Evolutionary conservation across 345 rosid species (phyloP).

Genomic region (Aquilaria malaccensis): DNA sequence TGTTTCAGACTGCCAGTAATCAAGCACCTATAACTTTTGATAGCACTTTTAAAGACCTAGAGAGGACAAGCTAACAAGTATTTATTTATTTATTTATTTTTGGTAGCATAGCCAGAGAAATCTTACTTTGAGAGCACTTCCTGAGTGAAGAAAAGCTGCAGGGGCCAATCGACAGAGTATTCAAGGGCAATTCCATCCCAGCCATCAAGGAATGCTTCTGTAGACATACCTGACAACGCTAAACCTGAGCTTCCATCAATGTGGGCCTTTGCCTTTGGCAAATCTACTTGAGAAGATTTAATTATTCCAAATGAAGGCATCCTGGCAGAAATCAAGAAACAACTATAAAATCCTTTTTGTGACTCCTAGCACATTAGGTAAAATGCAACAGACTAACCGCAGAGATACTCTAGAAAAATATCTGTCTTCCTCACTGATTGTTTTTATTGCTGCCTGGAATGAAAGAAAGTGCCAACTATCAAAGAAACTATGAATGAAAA

Average conservation of each 20-base stretch:
- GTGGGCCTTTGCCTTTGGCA: slow-evolving; percentile 43
- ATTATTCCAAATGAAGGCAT: slow-evolving; percentile 85
- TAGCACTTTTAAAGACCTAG: too few relatives aligned
- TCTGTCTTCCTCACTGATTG: slow-evolving; percentile 85
- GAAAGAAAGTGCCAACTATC: slow-evolving; percentile 11
- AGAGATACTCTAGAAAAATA: slow-evolving; percentile 78
- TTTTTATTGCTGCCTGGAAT: slow-evolving; percentile 87
- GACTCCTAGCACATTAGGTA: not conserved
- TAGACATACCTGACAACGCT: slow-evolving; percentile 32
- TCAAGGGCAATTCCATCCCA: slow-evolving; percentile 96
- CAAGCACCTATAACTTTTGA: too few relatives aligned
- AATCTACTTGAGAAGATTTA: slow-evolving; percentile 60
- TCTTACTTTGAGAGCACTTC: slow-evolving; percentile 94
- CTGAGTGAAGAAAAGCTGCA: slow-evolving; percentile 87
- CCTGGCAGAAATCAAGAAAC: slow-evolving; percentile 31
- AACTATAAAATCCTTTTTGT: slow-evolving; percentile 10
- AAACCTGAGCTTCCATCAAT: slow-evolving; percentile 36
- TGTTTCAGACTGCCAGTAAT: not conserved
- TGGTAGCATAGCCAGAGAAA: slow-evolving; percentile 11
- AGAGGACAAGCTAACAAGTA: slow-evolving; percentile 5
- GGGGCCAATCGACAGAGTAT: slow-evolving; percentile 94
- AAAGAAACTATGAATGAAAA: too few relatives aligned
- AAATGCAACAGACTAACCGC: slow-evolving; percentile 42
- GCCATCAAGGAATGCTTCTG: slow-evolving; percentile 64
- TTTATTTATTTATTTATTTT: not conserved